phyloP scores from a whole-genome alignment of 148 eudicot species.

The Rhododendron molle region DNA sequence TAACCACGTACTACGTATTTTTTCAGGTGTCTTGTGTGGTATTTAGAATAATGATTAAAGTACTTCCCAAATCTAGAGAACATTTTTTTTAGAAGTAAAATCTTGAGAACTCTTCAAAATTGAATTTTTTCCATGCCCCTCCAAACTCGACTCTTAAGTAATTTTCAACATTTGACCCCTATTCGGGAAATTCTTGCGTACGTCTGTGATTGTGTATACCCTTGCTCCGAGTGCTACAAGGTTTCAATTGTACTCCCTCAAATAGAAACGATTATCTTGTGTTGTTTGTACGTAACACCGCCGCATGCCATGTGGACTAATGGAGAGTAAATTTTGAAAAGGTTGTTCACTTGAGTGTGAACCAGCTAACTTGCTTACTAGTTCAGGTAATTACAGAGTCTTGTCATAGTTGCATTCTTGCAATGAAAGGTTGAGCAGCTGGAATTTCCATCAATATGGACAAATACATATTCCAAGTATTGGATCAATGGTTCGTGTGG shows the following conservation, averaged over 20 bases:
- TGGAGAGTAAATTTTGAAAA: neutral
- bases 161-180: neutral
- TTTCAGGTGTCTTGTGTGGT: neutral
- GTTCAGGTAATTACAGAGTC: neutral
- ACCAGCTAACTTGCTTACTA: neutral
- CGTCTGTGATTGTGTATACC: neutral
- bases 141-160: neutral
- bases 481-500: neutral
- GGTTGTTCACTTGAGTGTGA: neutral
- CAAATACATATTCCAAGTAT: neutral
- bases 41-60: neutral
- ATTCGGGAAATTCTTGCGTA: neutral
- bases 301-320: neutral
- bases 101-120: neutral
- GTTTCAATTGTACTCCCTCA: neutral
- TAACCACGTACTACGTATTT: too few relatives aligned
- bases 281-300: neutral
- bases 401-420: neutral
- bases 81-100: neutral
- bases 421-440: neutral
- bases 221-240: neutral
- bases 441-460: neutral
- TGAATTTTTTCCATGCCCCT: neutral
- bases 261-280: neutral
- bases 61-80: neutral